Evolutionary conservation across 192 early-diverging fungal species (phyloP), one percentile per base, ranked within the genome.

Genomic region (Backusella sp.): DNA sequence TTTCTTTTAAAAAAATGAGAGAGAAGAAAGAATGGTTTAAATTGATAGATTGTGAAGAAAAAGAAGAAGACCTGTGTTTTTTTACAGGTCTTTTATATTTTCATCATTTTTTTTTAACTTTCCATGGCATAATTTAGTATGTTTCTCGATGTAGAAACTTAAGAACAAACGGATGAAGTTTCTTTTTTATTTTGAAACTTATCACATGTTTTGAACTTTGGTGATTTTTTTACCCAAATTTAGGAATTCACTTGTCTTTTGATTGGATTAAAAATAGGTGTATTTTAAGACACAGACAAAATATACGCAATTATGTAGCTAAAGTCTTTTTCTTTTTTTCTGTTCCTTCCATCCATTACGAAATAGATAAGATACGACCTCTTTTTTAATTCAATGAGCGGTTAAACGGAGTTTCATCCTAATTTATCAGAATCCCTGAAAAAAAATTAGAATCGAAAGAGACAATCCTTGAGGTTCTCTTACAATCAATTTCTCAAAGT

Each of bases 141-240:
- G 56, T 62, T 62, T 62, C 56, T 62, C 3, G 56, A 62, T 62
- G 21, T 28, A 28, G 56, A 62, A 62, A 62, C 56, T 26, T 26
- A 62, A 62, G 56, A 62, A 56, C n/a, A 56, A 11, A 19, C 8
- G 53, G 53, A 56, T 56, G 21, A 62, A 62, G 56, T 62, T 62
- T 62, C 15, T n/a, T 49, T 49, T 49, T 49, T 17, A 6, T 49
- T 49, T 21, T 49, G 56, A 62, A 62, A 62, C 56, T 14, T 62
- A 62, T 62, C 56, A 62, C 56, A 62, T 26, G 56, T 28, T 62
- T 28, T 62, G 11, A 62, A 62, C 56, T 62, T 62, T 62, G 56
- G 56, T 12, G 3, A 49, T 49, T 49, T 11, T 28, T 28, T 21
- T 28, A 62, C 23, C 23, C 28, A 26, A 23, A 62, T 62, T 26